Evolutionary conservation across 2,329 filamentous ascomycete species (phyloP), one percentile per base, ranked within the genome.

Genomic region (Beauveria bassiana): DNA sequence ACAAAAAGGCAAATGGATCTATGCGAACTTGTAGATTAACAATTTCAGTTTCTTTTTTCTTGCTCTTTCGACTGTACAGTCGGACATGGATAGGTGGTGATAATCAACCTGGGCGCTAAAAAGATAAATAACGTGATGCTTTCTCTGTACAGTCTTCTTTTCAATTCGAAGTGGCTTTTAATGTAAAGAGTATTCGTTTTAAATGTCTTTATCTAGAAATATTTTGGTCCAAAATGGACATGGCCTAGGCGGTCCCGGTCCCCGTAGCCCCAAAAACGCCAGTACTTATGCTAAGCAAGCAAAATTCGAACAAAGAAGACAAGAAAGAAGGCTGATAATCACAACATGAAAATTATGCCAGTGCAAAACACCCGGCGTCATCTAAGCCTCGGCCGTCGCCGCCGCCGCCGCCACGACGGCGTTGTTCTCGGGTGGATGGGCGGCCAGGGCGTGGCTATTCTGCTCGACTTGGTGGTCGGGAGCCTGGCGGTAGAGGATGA

Each of bases 401-500:
- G 63, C 70, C 62, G 63, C 69, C 51, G 28, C 54, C 26, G 66
- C 59, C 3, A 76, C 70, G 38, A 78, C 74, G 60, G 79, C 72
- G 68, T 76, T 78, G 65, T 75, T 78, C 66, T 81, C 79, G 2
- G 77, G 75, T n/a, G 76, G 74, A 10, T 74, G 64, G 40, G 72
- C 69, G 42, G 73, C 75, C 45, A 80, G 71, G 57, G 71, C 68
- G 57, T 77, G 77, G 53, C 71, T 74, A 65, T 74, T 76, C 47
- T 76, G 73, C 50, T 67, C 65, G 59, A 70, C 60, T 38, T 70
- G 68, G 3, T 81, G 77, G 65, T 87, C 85, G 7, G 85, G 84
- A 20, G 85, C 81, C 73, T 98, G 95, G 66, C 95, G 87, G 79
- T 90, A 98, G 58, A 99, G 86, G 62, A 97, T 93, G 72, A 99